Conservation (phyloP, 1,284 basidiomycete species). For the Coniferiporia weirii region DNA sequence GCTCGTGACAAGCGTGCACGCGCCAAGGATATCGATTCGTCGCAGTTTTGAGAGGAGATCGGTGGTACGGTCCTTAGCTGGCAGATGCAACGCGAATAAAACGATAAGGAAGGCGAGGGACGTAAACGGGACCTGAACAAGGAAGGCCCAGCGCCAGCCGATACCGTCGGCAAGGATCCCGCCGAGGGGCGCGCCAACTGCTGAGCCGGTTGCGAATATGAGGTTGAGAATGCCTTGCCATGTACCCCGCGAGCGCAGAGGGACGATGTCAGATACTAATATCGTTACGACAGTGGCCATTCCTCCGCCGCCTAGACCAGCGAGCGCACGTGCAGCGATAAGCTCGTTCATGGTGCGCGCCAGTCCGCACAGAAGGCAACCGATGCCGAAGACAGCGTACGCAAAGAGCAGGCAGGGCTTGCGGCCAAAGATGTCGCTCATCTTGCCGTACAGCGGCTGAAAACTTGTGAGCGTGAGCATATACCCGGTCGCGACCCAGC, state of each 20-base stretch:
- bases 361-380: conserved; percentile 49
- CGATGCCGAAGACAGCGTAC: conserved; percentile 49
- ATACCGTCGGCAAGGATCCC: conserved; percentile 54
- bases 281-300: conserved; percentile 59
- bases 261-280: conserved; percentile 57
- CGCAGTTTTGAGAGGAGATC: conserved; percentile 42
- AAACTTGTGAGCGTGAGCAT: conserved; percentile 57
- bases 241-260: conserved; percentile 52
- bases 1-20: conserved; percentile 43
- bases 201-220: conserved; percentile 49
- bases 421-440: conserved; percentile 62
- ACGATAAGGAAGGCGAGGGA: conserved; percentile 50
- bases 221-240: conserved; percentile 62
- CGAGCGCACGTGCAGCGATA: conserved; percentile 48
- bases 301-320: conserved; percentile 61
- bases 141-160: conserved; percentile 63
- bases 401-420: conserved; percentile 53
- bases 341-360: conserved; percentile 52
- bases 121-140: conserved; percentile 51
- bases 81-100: conserved; percentile 43
- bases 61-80: conserved; percentile 30
- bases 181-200: conserved; percentile 52
- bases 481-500: conserved; percentile 62
- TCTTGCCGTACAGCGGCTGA: conserved; percentile 61
- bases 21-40: conserved; percentile 55